Conservation (phyloP, 805 yeast species). For the Candida insectalens region DNA sequence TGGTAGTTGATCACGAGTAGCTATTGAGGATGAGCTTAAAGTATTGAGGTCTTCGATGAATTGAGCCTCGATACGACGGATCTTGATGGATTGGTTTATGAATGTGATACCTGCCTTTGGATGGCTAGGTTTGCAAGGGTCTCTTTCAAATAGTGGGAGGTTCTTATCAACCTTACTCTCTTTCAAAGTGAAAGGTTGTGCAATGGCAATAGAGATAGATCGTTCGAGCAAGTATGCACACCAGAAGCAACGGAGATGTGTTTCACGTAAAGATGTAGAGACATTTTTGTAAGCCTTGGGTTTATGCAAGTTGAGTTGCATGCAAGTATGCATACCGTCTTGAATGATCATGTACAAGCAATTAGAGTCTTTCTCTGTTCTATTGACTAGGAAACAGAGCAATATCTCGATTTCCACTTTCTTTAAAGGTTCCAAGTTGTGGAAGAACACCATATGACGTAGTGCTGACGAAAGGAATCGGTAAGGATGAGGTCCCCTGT, state of each 20-base stretch:
- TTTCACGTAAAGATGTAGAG: conserved; percentile 19
- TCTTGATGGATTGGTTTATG: conserved; percentile 45
- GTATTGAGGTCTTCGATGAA: conserved; percentile 45
- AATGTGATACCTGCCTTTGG: conserved; percentile 29
- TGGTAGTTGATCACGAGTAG: conserved; percentile 32
- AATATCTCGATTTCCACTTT: conserved; percentile 44
- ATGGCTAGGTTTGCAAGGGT: conserved; percentile 29
- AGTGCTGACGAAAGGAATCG: conserved; percentile 52
- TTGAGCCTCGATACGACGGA: conserved; percentile 50
- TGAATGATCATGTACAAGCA: conserved; percentile 42
- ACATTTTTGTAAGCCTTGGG: conserved; percentile 24
- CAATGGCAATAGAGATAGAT: conserved; percentile 51
- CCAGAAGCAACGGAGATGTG: conserved; percentile 51
- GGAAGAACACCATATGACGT: conserved; percentile 41
- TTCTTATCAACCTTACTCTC: conserved; percentile 40
- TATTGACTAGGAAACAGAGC: conserved; percentile 42
- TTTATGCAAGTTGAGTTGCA: conserved; percentile 27
- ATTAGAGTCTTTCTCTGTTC: conserved; percentile 53
- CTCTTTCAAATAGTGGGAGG: conserved; percentile 40
- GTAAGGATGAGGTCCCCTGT: conserved; percentile 43
- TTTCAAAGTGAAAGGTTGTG: conserved; percentile 43
- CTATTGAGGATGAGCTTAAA: conserved; percentile 19
- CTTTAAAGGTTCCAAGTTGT: conserved; percentile 29
- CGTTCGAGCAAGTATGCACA: conserved; percentile 53
- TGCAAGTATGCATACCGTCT: conserved; percentile 41